phyloP scores from a whole-genome alignment of 805 yeast species.

The Candida suzukii region DNA sequence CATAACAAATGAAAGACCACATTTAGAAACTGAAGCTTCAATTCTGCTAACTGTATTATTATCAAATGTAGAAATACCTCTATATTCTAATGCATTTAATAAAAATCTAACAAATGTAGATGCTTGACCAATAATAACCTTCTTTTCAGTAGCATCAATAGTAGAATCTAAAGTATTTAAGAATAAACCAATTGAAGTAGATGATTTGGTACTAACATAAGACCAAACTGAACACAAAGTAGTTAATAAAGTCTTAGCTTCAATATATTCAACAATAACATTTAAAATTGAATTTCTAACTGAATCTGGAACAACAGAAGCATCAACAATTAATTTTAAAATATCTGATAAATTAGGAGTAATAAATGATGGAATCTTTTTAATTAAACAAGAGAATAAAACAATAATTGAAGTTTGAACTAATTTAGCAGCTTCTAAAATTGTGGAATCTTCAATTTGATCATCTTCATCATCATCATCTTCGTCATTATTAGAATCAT shows the following conservation, averaged over 20 bases:
- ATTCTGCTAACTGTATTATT: slow-evolving; percentile 71
- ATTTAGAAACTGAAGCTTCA: slow-evolving; percentile 66
- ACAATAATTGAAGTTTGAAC: slow-evolving; percentile 68
- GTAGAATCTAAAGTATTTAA: slow-evolving; percentile 60
- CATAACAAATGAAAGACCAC: slow-evolving; percentile 74
- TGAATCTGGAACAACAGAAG: slow-evolving; percentile 50
- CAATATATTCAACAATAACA: slow-evolving; percentile 59
- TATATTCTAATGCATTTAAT: slow-evolving; percentile 64
- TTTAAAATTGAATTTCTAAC: slow-evolving; percentile 58
- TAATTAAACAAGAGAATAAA: slow-evolving; percentile 66
- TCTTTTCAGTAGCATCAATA: slow-evolving; percentile 64
- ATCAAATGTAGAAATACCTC: slow-evolving; percentile 53
- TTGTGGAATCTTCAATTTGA: slow-evolving; percentile 7
- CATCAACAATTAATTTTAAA: slow-evolving; percentile 48
- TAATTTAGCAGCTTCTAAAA: slow-evolving; percentile 26
- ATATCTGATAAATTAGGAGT: slow-evolving; percentile 60
- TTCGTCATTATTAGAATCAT: slow-evolving; percentile 20
- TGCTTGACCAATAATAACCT: slow-evolving; percentile 66
- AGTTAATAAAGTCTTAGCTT: slow-evolving; percentile 52
- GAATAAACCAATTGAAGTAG: slow-evolving; percentile 58
- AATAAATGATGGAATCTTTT: slow-evolving; percentile 82
- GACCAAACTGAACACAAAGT: slow-evolving; percentile 62
- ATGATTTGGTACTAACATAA: slow-evolving; percentile 25
- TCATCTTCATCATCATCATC: slow-evolving; percentile 20
- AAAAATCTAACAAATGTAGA: slow-evolving; percentile 62